Percentiles rank a stretch among this genome's conserved stretches.
phyloP scores from a whole-genome alignment of 306 rosid genomes.

The Begonia masoniana region DNA sequence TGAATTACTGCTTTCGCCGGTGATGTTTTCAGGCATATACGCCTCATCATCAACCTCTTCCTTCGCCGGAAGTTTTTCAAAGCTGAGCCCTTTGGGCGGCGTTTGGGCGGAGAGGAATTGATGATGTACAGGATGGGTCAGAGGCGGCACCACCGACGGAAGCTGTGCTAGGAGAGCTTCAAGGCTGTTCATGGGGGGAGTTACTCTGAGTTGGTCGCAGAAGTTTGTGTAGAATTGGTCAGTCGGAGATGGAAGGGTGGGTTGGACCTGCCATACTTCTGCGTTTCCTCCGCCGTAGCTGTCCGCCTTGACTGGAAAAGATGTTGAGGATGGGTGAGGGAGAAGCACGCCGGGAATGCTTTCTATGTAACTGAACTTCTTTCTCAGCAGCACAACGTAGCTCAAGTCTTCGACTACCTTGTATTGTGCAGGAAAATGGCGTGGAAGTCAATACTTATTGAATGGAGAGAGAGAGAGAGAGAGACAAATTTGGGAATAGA shows the following conservation, averaged over 20 bases:
- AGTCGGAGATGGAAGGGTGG: conserved; percentile 12
- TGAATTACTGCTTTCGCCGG: conserved; percentile 21
- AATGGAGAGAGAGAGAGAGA: background rate
- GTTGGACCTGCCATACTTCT: conserved; percentile 40
- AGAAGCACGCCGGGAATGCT: conserved; percentile 94
- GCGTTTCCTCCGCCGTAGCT: conserved; percentile 18
- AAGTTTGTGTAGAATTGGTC: conserved; percentile 22
- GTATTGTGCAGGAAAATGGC: conserved; percentile 3
- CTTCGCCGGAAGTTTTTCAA: conserved; percentile 37
- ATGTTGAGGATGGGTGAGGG: conserved; percentile 84
- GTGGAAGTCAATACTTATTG: background rate
- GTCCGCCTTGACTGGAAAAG: conserved; percentile 34
- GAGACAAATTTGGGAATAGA: no score
- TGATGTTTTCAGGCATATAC: conserved; percentile 36
- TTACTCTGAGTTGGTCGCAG: conserved; percentile 31
- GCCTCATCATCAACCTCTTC: conserved; percentile 44
- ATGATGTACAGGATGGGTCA: conserved; percentile 5
- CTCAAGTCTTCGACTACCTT: conserved; percentile 83
- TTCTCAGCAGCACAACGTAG: conserved; percentile 66
- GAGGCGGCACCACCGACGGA: conserved; percentile 49
- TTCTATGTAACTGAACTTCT: conserved; percentile 84
- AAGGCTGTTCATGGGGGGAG: conserved; percentile 69
- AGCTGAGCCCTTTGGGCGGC: conserved; percentile 34
- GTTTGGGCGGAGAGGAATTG: conserved; percentile 18
- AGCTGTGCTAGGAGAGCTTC: conserved; percentile 62